phyloP scores from a whole-genome alignment of 1,284 basidiomycete species.

The Puccinia polysora region DNA sequence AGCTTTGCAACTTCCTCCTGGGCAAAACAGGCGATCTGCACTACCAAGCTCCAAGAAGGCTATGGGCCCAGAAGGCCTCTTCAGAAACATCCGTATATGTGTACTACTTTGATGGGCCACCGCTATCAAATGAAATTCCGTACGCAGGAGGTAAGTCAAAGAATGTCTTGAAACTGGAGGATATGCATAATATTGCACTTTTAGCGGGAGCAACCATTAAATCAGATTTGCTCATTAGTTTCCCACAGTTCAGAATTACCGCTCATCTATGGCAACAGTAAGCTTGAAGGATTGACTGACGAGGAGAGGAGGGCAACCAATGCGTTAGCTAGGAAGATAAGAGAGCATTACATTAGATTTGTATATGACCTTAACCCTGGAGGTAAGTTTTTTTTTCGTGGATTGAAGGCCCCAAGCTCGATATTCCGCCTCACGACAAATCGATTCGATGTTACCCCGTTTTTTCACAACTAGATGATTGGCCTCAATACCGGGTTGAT shows the following conservation, averaged over 20 bases:
- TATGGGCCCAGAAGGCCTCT: constrained; percentile 24
- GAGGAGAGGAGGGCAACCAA: constrained; percentile 1
- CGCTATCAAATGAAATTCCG: constrained; percentile 1
- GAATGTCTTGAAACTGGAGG: background rate
- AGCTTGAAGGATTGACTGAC: background rate
- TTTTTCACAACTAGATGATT: constrained; percentile 26
- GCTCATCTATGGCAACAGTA: constrained; percentile 26
- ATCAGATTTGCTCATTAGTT: constrained; percentile 2
- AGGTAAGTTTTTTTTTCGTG: constrained; percentile 1
- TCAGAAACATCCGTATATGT: constrained; percentile 23
- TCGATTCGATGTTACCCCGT: background rate
- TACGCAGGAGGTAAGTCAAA: constrained; percentile 24
- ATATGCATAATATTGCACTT: background rate
- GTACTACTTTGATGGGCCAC: constrained; percentile 36
- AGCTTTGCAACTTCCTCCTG: background rate
- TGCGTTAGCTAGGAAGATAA: constrained; percentile 19
- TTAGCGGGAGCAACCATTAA: background rate
- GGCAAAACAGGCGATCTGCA: constrained; percentile 28
- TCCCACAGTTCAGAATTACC: constrained; percentile 34
- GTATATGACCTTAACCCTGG: constrained; percentile 39
- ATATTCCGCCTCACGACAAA: background rate
- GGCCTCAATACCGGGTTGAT: constrained; percentile 17
- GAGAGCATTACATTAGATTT: constrained; percentile 36
- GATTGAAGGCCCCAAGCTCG: background rate
- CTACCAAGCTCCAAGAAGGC: constrained; percentile 36